These are phyloP conservation scores for Claviceps africana DNA, from an alignment of 2,329 filamentous ascomycete genomes.

Conservation along the genomic window DNA sequence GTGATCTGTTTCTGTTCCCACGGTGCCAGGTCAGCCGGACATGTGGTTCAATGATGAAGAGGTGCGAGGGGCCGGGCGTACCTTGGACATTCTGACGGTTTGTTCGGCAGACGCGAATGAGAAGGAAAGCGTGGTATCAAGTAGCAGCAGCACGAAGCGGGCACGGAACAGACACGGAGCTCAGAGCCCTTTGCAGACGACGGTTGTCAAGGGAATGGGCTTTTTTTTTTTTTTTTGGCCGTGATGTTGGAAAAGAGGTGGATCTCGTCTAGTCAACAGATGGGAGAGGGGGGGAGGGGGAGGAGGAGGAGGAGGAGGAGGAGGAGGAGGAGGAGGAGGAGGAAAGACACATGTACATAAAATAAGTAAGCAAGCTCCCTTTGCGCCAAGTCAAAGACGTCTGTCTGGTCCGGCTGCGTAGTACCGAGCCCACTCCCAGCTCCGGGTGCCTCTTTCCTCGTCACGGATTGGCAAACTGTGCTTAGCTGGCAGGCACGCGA, in stretches of 20 bases:
- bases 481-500: too few relatives aligned
- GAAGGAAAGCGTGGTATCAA: not conserved
- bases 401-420: not conserved
- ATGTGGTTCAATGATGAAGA: not conserved
- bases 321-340: too few relatives aligned
- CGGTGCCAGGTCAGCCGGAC: not conserved
- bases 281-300: not conserved
- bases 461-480: not conserved
- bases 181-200: too few relatives aligned
- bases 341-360: too few relatives aligned
- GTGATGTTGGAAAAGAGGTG: not conserved
- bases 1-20: slow-evolving; percentile 34
- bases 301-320: too few relatives aligned
- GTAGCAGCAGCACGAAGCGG: too few relatives aligned
- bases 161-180: too few relatives aligned
- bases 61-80: not conserved
- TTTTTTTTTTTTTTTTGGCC: too few relatives aligned
- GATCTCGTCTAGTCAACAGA: not conserved
- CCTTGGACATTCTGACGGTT: not conserved
- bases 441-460: not conserved
- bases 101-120: not conserved
- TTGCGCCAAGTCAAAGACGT: too few relatives aligned
- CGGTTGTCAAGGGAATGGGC: too few relatives aligned
- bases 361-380: too few relatives aligned
- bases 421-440: not conserved